Evolutionary conservation across 2,329 filamentous ascomycete genomes (phyloP).

Genomic region (Nigrospora oryzae): DNA sequence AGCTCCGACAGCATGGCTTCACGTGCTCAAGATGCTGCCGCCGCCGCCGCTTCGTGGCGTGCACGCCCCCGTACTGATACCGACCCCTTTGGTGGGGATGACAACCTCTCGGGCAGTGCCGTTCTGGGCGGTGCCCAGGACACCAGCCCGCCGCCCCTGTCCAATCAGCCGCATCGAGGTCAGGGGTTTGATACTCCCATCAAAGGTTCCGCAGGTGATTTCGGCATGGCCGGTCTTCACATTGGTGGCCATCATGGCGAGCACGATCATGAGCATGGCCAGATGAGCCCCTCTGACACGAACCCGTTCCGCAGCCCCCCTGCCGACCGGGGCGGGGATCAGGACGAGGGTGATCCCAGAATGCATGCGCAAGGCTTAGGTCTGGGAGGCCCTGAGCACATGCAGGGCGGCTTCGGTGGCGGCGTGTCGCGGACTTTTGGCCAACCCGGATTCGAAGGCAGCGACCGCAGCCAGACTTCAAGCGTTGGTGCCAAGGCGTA

Average conservation of each 20-base stretch:
- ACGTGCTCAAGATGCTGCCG: slow-evolving; percentile 41
- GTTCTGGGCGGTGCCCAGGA: slow-evolving; percentile 71
- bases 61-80: slow-evolving; percentile 61
- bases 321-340: slow-evolving; percentile 59
- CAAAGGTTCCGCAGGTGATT: slow-evolving; percentile 47
- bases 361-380: slow-evolving; percentile 35
- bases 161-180: slow-evolving; percentile 22
- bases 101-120: slow-evolving; percentile 57
- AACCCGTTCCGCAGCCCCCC: slow-evolving; percentile 93
- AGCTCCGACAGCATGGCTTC: slow-evolving; percentile 54
- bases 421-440: slow-evolving; percentile 33
- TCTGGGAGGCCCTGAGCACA: slow-evolving; percentile 39
- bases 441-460: slow-evolving; percentile 52
- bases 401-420: slow-evolving; percentile 29
- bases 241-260: slow-evolving; percentile 50
- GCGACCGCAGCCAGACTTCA: slow-evolving; percentile 88
- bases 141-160: slow-evolving; percentile 38
- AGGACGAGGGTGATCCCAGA: slow-evolving; percentile 46
- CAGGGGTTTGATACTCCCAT: slow-evolving; percentile 44
- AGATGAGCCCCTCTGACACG: slow-evolving; percentile 85
- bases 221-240: slow-evolving; percentile 54
- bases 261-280: slow-evolving; percentile 54
- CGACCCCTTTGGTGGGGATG: slow-evolving; percentile 65
- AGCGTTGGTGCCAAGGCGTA: slow-evolving; percentile 76
- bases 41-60: slow-evolving; percentile 42